Percentiles rank a stretch among this genome's conserved stretches.
These are phyloP conservation scores for Fusarium nelsonii DNA, from an alignment of 2,329 filamentous ascomycete species.

Conservation along the genomic window DNA sequence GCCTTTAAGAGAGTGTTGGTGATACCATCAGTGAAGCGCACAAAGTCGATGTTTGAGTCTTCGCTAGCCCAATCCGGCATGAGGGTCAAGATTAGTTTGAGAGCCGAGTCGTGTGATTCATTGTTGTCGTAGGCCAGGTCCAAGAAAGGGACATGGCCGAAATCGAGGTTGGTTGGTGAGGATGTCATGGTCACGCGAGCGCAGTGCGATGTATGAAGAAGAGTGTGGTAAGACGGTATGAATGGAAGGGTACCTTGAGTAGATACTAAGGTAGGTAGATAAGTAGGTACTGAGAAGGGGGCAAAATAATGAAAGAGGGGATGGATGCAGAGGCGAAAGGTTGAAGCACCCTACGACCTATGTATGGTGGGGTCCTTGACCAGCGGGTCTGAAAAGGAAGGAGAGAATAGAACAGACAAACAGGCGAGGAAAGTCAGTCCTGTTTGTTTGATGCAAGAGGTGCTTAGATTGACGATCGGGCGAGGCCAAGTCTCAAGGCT, in stretches of 20 bases:
- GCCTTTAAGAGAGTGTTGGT: constrained; percentile 92
- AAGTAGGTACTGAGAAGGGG: constrained; percentile 8
- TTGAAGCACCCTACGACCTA: neutral
- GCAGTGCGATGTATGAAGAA: constrained; percentile 25
- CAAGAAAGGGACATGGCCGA: constrained; percentile 71
- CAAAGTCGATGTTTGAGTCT: constrained; percentile 82
- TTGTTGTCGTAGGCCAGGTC: constrained; percentile 81
- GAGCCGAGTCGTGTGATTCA: constrained; percentile 82
- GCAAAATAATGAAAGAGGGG: constrained; percentile 18
- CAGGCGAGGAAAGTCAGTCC: neutral
- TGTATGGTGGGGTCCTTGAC: constrained; percentile 17
- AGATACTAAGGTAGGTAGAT: neutral
- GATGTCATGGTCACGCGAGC: constrained; percentile 51
- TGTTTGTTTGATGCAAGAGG: neutral
- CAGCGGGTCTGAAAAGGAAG: constrained; percentile 14
- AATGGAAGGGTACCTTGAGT: neutral
- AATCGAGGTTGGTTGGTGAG: constrained; percentile 50
- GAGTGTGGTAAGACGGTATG: constrained; percentile 13
- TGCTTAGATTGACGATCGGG: constrained; percentile 16
- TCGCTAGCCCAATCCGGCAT: constrained; percentile 84
- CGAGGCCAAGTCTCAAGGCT: constrained; percentile 8
- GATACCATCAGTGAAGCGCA: constrained; percentile 96
- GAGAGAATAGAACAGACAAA: constrained; percentile 5
- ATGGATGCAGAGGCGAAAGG: constrained; percentile 9
- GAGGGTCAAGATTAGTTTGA: constrained; percentile 81